A percentile compares a stretch with the other conserved stretches of the same genome.
phyloP scores from a whole-genome alignment of 805 yeast genomes.

The Lipomyces sp. region DNA sequence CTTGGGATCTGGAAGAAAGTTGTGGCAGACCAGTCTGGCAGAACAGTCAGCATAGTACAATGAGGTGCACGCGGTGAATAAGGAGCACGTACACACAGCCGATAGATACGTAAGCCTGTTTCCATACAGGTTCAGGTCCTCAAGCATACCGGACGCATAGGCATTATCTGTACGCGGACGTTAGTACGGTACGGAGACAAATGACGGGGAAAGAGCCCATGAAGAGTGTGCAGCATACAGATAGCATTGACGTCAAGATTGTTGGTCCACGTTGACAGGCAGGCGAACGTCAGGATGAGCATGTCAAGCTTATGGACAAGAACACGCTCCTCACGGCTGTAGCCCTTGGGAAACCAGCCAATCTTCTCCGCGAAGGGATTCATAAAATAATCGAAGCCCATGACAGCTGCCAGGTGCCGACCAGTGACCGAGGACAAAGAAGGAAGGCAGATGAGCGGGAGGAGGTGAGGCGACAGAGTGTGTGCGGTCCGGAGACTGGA shows the following conservation, averaged over 20 bases:
- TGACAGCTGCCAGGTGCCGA: too few species aligned
- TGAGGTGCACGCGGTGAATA: neutral
- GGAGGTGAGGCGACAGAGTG: too few species aligned
- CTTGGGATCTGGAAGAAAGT: conserved; percentile 38
- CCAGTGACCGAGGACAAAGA: too few species aligned
- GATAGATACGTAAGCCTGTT: conserved; percentile 37
- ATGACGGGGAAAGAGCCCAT: neutral
- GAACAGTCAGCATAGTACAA: neutral
- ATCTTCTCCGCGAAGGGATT: conserved; percentile 14
- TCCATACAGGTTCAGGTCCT: conserved; percentile 53
- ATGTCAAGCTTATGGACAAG: conserved; percentile 17
- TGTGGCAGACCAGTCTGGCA: conserved; percentile 23
- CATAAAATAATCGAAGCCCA: conserved; percentile 13
- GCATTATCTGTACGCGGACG: conserved; percentile 45
- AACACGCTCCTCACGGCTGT: conserved; percentile 17
- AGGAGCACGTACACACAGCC: conserved; percentile 20
- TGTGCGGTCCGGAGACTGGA: too few species aligned
- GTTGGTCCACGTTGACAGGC: conserved; percentile 16
- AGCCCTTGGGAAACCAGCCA: conserved; percentile 14
- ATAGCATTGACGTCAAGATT: conserved; percentile 15
- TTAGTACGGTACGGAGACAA: conserved; percentile 33
- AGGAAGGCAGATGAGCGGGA: too few species aligned
- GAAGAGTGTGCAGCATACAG: conserved; percentile 38
- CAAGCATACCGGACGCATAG: conserved; percentile 60
- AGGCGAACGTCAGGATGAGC: conserved; percentile 8